phyloP scores from a whole-genome alignment of 2,329 filamentous ascomycete genomes.

The Colletotrichum noveboracense region DNA sequence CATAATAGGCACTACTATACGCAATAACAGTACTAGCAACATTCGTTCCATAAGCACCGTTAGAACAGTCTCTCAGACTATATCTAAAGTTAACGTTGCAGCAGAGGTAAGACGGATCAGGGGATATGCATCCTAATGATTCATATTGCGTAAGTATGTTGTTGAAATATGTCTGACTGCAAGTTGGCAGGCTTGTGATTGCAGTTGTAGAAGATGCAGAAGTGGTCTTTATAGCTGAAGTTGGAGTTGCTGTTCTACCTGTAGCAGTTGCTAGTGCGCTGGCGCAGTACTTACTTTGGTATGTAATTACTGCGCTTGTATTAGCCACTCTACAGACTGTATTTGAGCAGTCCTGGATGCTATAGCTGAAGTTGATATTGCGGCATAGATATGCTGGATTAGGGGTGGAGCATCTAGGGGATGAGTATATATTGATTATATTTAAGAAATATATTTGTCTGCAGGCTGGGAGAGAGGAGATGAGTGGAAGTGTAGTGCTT shows the following conservation, averaged over 20 bases:
- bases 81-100: not conserved
- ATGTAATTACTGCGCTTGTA: conserved; percentile 18
- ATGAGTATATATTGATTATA: not conserved
- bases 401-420: not conserved
- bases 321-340: not conserved
- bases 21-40: not conserved
- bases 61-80: not conserved
- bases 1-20: not conserved
- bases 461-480: not conserved
- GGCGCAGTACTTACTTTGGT: not conserved
- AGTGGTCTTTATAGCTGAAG: not conserved
- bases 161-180: not conserved
- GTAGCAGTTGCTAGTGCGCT: not conserved
- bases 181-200: not conserved
- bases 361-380: conserved; percentile 20
- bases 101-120: not conserved
- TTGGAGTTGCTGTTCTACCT: not conserved
- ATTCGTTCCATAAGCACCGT: not conserved
- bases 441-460: not conserved
- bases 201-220: not conserved
- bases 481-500: not conserved
- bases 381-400: conserved; percentile 17
- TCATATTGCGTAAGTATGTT: not conserved
- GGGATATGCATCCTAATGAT: not conserved
- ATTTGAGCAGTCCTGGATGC: conserved; percentile 20